Conservation (phyloP, 768 basidiomycete species). For the Boletus bicolor region DNA sequence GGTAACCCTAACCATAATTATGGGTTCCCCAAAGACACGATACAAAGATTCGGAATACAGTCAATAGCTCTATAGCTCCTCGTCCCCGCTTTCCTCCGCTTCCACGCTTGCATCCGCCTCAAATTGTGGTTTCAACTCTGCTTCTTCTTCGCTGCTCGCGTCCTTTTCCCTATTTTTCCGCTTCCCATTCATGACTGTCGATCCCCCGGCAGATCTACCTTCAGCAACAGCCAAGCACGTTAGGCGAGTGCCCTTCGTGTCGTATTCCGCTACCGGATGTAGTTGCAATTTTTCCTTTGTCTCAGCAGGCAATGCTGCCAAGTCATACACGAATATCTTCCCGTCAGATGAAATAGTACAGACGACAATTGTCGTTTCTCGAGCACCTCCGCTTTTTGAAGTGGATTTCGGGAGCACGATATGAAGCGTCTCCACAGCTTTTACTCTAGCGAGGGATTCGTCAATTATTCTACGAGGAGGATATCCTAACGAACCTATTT, state of each 20-base stretch:
- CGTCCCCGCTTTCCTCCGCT: constrained; percentile 25
- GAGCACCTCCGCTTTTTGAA: constrained; percentile 12
- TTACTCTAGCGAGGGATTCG: constrained; percentile 52
- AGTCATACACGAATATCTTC: constrained; percentile 71
- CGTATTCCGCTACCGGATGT: constrained; percentile 62
- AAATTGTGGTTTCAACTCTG: constrained; percentile 25
- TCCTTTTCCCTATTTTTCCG: constrained; percentile 35
- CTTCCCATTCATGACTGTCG: constrained; percentile 28
- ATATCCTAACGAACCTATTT: constrained; percentile 61
- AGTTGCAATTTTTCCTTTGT: constrained; percentile 34
- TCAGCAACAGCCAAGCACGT: constrained; percentile 70
- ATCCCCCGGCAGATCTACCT: constrained; percentile 32
- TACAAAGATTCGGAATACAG: no score
- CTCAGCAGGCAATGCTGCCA: constrained; percentile 45
- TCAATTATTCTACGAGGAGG: background rate
- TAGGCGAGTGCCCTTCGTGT: constrained; percentile 82
- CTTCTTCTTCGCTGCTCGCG: constrained; percentile 33
- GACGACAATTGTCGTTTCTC: constrained; percentile 55
- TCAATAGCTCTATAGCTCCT: background rate
- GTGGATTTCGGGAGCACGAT: constrained; percentile 50
- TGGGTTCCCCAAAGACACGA: constrained; percentile 6
- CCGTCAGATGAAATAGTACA: constrained; percentile 91
- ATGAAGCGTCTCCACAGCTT: constrained; percentile 66
- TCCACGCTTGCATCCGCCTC: constrained; percentile 5
- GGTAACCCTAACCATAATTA: constrained; percentile 19